Evolutionary conservation across 805 yeast genomes (phyloP).

Genomic region (Sporopachydermia lactativora): DNA sequence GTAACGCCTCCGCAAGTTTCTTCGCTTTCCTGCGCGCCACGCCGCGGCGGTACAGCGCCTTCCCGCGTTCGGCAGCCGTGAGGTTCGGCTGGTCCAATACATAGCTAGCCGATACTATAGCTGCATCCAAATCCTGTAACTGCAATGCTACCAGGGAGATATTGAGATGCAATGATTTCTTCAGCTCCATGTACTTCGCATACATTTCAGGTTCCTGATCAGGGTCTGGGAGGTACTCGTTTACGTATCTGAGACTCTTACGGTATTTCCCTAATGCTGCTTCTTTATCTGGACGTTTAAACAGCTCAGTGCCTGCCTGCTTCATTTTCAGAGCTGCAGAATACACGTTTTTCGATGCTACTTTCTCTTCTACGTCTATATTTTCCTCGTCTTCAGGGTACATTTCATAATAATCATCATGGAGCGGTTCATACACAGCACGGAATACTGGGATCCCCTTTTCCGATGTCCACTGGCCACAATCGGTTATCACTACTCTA

Average conservation of each 20-base stretch:
- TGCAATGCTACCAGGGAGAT: conserved; percentile 42
- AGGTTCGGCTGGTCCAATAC: conserved; percentile 36
- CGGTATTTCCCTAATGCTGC: conserved; percentile 49
- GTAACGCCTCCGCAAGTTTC: conserved; percentile 35
- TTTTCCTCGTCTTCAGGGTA: conserved; percentile 59
- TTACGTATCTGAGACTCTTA: conserved; percentile 54
- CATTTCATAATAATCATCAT: conserved; percentile 65
- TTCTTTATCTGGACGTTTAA: conserved; percentile 34
- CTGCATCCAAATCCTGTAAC: conserved; percentile 30
- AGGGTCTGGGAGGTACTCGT: conserved; percentile 58
- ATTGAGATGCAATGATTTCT: conserved; percentile 30
- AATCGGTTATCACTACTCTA: conserved; percentile 33
- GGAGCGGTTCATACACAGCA: conserved; percentile 45
- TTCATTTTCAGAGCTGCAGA: conserved; percentile 43
- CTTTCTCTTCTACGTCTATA: conserved; percentile 43
- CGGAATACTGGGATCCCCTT: conserved; percentile 44
- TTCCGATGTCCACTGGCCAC: conserved; percentile 48
- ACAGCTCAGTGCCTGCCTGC: conserved; percentile 48
- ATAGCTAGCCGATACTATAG: conserved; percentile 40
- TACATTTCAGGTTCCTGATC: conserved; percentile 42
- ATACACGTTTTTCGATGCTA: conserved; percentile 29
- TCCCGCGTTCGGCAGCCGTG: conserved; percentile 32
- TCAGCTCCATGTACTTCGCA: conserved; percentile 36
- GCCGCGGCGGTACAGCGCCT: conserved; percentile 45
- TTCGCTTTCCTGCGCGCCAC: conserved; percentile 28